Evolutionary conservation across 139 green algal genomes (phyloP), one percentile per base, ranked within the genome.

Genomic region (Diplosphaera chodatii): DNA sequence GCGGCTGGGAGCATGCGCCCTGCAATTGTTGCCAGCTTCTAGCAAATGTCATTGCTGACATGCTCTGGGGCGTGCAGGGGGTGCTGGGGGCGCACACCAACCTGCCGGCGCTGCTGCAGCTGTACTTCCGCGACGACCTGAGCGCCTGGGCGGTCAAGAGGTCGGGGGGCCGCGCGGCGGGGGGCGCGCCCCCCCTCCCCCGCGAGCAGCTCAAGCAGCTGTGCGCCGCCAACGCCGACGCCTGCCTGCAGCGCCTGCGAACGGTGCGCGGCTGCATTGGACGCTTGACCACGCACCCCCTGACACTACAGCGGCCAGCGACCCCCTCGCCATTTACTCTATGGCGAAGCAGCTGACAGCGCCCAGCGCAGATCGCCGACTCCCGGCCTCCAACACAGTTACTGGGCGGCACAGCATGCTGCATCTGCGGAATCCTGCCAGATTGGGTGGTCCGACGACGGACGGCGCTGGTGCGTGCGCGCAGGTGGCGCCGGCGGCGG

Each of bases 101-200:
- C 66, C 48, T 90, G 29, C 48, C 83, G 32, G 74, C 87, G 21
- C 77, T 93, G 37, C 73, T 98, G 37, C 72, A 80, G 4, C 80
- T 97, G 67, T 97, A 96, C 83, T 95, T 96, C 83, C 78, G 89
- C 4, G 88, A 94, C 67, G 83, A 88, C 69, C 74, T 88, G n/a
- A 70, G 76, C 48, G 70, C 74, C 40, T 88, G 75, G 68, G 69
- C 71, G 32, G 40, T 66, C 18, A 78, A 76, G 8, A 66, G 82
- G 32, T 40, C 62, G 20, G 66, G 68, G 13, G 33, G 67, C 4
- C 67, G 69, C 66, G 68, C 72, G n/a, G 74, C 79, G 27, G 73
- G 56, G 25, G 73, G 30, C 48, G n/a, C n/a, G n/a, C 20, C 65
- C 63, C 40, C 25, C 48, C 72, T 90, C 21, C 67, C 63, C 27